Base-by-base conservation (phyloP, 352 stramenopile genomes). In the Pythium grandisporangium region DNA sequence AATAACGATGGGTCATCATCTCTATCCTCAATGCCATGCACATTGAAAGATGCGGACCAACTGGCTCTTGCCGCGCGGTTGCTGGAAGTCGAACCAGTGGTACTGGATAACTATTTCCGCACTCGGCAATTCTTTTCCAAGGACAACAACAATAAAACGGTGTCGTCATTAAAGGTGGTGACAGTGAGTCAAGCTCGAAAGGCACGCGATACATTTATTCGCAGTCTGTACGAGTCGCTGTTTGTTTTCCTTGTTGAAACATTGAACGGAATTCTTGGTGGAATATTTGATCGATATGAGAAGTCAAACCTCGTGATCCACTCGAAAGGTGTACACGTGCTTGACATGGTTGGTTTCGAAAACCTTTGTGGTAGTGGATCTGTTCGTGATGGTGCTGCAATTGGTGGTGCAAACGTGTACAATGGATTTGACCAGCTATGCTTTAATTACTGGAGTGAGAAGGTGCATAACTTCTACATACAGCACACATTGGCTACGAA, bases 381-480 rank as follows among this genome's bases (percentile, higher is more conserved):
- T n/a, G n/a, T n/a, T n/a, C n/a, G n/a, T n/a, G n/a, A n/a, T n/a
- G n/a, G n/a, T n/a, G n/a, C n/a, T n/a, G n/a, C n/a, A n/a, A n/a
- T n/a, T n/a, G 33, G 27, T 22, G 42, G 11, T n/a, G 45, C 36
- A 6, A 47, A 58, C 5, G 54, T 60, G n/a, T 50, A 72, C 27
- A 84, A 84, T 35, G 74, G 70, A 16, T 87, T 92, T 34, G 73
- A 89, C 42, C 73, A 87, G 49, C 58, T 89, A 10, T 87, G 75
- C 37, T 79, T 77, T 38, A 87, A 92, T 36, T 92, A 92, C 48
- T 92, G 78, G 78, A 84, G 73, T 44, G 75, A 92, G 48, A 92
- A 89, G 32, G 69, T 85, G 16, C 72, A 84, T 46, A 69, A 70
- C 29, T 87, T 88, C 39, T 92, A 84, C 53, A 61, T 89, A 23